These are phyloP conservation scores for Chloranthus sessilifolius DNA, from an alignment of 164 flowering plant species.

Conservation along the genomic window DNA sequence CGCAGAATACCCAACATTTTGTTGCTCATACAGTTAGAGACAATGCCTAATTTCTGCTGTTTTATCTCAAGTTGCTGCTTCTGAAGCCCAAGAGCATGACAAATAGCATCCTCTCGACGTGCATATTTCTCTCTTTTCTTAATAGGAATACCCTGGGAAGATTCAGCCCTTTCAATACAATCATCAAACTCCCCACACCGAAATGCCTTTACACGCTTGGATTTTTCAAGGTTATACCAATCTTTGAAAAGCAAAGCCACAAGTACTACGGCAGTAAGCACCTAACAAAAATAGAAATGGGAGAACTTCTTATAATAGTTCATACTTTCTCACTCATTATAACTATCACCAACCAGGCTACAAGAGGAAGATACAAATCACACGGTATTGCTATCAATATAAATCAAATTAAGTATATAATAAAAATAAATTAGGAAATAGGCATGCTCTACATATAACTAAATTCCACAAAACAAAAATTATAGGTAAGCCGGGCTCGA, in stretches of 20 bases:
- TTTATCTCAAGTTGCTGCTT: constrained; percentile 50
- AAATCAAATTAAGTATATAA: too few species aligned
- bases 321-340: too few species aligned
- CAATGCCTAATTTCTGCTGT: constrained; percentile 38
- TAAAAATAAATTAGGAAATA: too few species aligned
- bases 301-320: too few species aligned
- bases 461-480: too few species aligned
- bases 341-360: too few species aligned
- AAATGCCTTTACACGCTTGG: constrained; percentile 94
- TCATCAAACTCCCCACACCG: constrained; percentile 98
- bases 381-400: too few species aligned
- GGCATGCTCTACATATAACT: too few species aligned
- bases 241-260: constrained; percentile 54
- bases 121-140: constrained; percentile 98
- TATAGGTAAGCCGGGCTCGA: too few species aligned
- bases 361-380: too few species aligned
- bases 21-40: constrained; percentile 26
- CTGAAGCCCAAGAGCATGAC: constrained; percentile 98
- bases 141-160: constrained; percentile 64
- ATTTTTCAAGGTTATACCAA: constrained; percentile 97
- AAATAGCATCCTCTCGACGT: constrained; percentile 97
- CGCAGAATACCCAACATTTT: constrained; percentile 25
- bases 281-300: too few species aligned
- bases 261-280: too few species aligned
- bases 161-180: constrained; percentile 85